These are phyloP conservation scores for Centrapalus pauciflorus DNA, from an alignment of 129 eudicot genomes.

Conservation along the genomic window DNA sequence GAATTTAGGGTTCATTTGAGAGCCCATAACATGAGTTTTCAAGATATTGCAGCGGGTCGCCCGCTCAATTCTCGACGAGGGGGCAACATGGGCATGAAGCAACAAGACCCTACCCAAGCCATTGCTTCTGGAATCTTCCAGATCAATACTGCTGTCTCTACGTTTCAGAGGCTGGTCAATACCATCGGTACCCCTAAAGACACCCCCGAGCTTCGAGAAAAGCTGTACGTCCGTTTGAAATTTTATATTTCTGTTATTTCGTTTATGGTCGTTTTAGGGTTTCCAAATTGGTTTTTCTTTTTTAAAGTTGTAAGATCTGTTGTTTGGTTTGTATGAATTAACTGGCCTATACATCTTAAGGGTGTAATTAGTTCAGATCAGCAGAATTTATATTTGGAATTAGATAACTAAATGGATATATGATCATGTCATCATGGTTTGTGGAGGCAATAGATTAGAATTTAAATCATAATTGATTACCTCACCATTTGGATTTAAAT, in stretches of 20 bases:
- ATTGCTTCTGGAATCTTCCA: constrained; percentile 92
- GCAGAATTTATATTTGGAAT: neutral
- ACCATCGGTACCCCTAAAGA: constrained; percentile 89
- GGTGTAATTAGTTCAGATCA: neutral
- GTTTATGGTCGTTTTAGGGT: neutral
- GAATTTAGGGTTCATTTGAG: constrained; percentile 1
- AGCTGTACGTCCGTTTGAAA: constrained; percentile 39
- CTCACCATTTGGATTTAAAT: neutral
- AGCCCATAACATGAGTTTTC: constrained; percentile 52
- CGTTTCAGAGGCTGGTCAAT: constrained; percentile 81
- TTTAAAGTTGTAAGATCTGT: neutral
- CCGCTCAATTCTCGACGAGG: constrained; percentile 34
- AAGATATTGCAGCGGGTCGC: constrained; percentile 81
- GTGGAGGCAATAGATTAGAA: neutral
- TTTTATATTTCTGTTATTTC: neutral
- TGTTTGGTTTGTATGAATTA: neutral
- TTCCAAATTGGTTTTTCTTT: neutral
- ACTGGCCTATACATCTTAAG: neutral
- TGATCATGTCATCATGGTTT: constrained; percentile 5
- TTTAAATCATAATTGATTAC: neutral
- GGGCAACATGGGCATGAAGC: constrained; percentile 30
- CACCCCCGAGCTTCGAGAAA: constrained; percentile 87
- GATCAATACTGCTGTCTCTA: constrained; percentile 75
- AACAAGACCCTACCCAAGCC: constrained; percentile 79
- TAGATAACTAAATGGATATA: neutral